A percentile compares a stretch with the other conserved stretches of the same genome.
Evolutionary conservation across 331 rosid genomes (phyloP).

Genomic region (Acacia pycnantha): DNA sequence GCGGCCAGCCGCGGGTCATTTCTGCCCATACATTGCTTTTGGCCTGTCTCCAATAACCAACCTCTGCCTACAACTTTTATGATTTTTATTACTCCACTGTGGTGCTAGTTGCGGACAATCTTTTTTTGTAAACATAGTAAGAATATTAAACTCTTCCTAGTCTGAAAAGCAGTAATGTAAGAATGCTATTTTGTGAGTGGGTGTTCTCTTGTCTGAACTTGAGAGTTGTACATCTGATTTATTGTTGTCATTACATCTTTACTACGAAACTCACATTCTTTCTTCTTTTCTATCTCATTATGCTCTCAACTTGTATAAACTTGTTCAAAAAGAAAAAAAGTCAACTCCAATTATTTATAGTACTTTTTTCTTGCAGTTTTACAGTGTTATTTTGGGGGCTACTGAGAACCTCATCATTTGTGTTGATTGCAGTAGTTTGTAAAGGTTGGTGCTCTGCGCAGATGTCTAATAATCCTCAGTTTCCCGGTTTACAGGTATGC

Average conservation of each 20-base stretch:
- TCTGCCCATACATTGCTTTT: conserved; percentile 1
- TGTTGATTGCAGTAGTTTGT: conserved; percentile 33
- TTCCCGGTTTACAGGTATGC: conserved; percentile 75
- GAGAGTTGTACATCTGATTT: neutral
- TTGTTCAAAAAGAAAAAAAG: neutral
- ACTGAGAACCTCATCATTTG: neutral
- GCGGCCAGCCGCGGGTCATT: neutral
- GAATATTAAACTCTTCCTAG: neutral
- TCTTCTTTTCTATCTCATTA: neutral
- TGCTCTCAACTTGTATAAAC: neutral
- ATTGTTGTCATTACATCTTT: neutral
- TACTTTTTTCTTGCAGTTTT: neutral
- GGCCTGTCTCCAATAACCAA: neutral
- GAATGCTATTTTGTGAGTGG: neutral
- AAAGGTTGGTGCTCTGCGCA: conserved; percentile 25
- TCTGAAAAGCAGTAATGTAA: neutral
- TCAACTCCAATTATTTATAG: neutral
- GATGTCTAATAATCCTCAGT: conserved; percentile 85
- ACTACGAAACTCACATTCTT: neutral
- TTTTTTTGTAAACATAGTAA: neutral
- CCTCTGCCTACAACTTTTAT: neutral
- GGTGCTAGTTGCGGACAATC: neutral
- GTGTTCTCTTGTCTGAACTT: neutral
- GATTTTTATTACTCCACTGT: neutral
- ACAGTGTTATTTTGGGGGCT: neutral